Evolutionary conservation across 2,329 filamentous ascomycete species (phyloP).

Genomic region (Ambrosiella xylebori): DNA sequence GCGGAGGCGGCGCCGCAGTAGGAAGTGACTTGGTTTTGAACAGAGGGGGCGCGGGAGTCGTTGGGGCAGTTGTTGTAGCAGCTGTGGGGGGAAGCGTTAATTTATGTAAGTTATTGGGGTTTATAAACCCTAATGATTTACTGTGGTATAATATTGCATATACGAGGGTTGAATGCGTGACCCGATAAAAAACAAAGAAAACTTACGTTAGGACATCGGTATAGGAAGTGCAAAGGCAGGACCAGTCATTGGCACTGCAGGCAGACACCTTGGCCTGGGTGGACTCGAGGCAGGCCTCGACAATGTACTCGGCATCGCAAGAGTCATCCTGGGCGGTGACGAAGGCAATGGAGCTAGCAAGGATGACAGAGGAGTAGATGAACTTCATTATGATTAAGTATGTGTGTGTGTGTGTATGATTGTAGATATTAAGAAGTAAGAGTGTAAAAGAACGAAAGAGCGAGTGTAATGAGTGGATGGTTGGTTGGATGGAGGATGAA

Average conservation of each 20-base stretch:
- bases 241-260: slow-evolving; percentile 27
- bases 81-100: slow-evolving; percentile 16
- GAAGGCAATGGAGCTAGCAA: slow-evolving; percentile 20
- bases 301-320: slow-evolving; percentile 31
- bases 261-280: slow-evolving; percentile 23
- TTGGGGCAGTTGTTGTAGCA: slow-evolving; percentile 42
- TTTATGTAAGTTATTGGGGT: background rate
- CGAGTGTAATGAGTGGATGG: background rate
- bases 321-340: slow-evolving; percentile 18
- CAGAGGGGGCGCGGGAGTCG: slow-evolving; percentile 23
- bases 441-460: background rate
- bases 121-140: background rate
- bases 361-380: slow-evolving; percentile 24
- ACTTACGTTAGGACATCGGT: slow-evolving; percentile 30
- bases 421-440: slow-evolving; percentile 1
- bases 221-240: slow-evolving; percentile 30
- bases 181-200: background rate
- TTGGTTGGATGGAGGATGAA: background rate
- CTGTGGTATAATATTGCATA: background rate
- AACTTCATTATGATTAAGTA: slow-evolving; percentile 27
- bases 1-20: slow-evolving; percentile 30
- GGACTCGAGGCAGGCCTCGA: slow-evolving; percentile 26
- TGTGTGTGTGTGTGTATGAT: slow-evolving; percentile 3
- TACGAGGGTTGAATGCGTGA: background rate
- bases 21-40: slow-evolving; percentile 24